These are phyloP conservation scores for Nigrograna mackinnonii DNA, from an alignment of 2,329 filamentous ascomycete genomes.

Conservation along the genomic window DNA sequence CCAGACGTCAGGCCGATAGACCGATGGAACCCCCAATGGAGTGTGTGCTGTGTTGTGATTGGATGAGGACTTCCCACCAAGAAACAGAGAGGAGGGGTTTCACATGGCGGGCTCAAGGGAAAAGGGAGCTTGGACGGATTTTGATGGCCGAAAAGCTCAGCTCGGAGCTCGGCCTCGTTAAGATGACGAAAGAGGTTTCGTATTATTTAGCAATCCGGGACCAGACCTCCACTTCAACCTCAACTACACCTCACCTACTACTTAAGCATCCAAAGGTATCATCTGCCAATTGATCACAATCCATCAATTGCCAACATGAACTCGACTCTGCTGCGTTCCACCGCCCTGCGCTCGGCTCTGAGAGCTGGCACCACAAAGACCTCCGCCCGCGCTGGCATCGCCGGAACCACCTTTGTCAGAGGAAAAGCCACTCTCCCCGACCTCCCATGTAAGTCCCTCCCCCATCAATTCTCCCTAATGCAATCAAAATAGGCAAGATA, in stretches of 20 bases:
- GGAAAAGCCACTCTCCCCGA: conserved; percentile 94
- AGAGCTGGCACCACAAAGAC: conserved; percentile 67
- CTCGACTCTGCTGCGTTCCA: conserved; percentile 72
- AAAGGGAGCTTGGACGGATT: background rate
- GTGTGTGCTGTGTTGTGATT: too few species aligned
- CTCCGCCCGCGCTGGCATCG: conserved; percentile 63
- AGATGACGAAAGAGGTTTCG: conserved; percentile 8
- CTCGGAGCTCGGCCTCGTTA: conserved; percentile 9
- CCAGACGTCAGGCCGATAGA: too few species aligned
- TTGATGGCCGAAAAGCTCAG: background rate
- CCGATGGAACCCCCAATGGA: too few species aligned
- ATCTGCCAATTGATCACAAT: conserved; percentile 22
- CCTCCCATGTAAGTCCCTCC: conserved; percentile 65
- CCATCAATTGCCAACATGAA: conserved; percentile 63
- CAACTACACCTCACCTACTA: too few species aligned
- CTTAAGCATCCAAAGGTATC: too few species aligned
- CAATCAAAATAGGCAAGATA: too few species aligned
- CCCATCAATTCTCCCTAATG: too few species aligned
- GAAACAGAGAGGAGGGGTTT: too few species aligned
- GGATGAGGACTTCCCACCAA: too few species aligned
- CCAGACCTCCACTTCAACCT: conserved; percentile 1
- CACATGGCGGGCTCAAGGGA: conserved; percentile 1
- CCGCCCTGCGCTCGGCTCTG: conserved; percentile 71
- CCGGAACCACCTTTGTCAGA: conserved; percentile 76
- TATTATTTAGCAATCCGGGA: background rate